A percentile compares a stretch with the other conserved stretches of the same genome.
Evolutionary conservation across 352 stramenopile species (phyloP).

Genomic region (Globisporangium carolinianum): DNA sequence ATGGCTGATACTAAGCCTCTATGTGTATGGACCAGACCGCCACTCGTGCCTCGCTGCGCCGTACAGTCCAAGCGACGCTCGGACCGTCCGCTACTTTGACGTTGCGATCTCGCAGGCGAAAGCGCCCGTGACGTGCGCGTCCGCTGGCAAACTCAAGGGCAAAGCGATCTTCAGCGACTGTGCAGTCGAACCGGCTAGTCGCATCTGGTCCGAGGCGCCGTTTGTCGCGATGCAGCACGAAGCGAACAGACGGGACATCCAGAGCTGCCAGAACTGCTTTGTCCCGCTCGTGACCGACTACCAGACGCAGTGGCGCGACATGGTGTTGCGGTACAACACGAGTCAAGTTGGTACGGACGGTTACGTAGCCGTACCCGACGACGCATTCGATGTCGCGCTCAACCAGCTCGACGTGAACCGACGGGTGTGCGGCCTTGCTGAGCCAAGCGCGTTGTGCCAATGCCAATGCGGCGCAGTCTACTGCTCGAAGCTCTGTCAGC

Average conservation of each 20-base stretch:
- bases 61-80: conserved; percentile 39
- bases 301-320: conserved; percentile 33
- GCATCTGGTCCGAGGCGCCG: conserved; percentile 65
- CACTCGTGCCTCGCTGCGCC: conserved; percentile 48
- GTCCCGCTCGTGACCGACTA: conserved; percentile 52
- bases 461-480: conserved; percentile 78
- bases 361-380: conserved; percentile 7
- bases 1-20: too few relatives aligned
- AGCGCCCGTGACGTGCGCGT: conserved; percentile 51
- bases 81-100: conserved; percentile 52
- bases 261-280: conserved; percentile 70
- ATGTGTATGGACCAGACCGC: conserved; percentile 7
- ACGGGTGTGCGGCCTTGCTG: conserved; percentile 39
- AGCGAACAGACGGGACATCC: conserved; percentile 24
- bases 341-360: background rate
- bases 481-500: conserved; percentile 75
- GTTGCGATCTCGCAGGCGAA: conserved; percentile 55
- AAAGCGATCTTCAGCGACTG: conserved; percentile 64
- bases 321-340: conserved; percentile 27
- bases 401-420: conserved; percentile 33
- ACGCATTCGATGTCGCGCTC: conserved; percentile 41
- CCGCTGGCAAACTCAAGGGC: conserved; percentile 51
- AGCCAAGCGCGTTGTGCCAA: conserved; percentile 11
- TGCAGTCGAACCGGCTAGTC: conserved; percentile 32
- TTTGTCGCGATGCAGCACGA: conserved; percentile 75